Evolutionary conservation across 768 basidiomycete species (phyloP).

Genomic region (Pleurotus giganteus): DNA sequence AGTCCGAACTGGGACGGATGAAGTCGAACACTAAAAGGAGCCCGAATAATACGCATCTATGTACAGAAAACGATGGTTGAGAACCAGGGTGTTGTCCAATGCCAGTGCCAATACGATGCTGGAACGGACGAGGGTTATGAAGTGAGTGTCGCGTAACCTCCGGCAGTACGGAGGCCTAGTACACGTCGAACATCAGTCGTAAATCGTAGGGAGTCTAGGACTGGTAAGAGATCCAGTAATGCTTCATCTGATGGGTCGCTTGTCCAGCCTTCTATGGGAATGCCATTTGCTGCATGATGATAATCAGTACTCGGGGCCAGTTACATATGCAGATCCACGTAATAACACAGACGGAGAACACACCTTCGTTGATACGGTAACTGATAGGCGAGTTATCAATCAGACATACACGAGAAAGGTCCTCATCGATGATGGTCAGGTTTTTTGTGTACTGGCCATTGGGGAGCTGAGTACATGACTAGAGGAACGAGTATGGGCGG

Average conservation of each 20-base stretch:
- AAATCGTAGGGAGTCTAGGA: constrained; percentile 94
- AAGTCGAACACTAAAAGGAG: too few relatives aligned
- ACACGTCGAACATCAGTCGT: constrained; percentile 93
- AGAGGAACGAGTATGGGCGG: constrained; percentile 5
- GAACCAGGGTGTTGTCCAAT: background rate
- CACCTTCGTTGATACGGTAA: constrained; percentile 94
- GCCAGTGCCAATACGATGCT: background rate
- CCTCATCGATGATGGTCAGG: constrained; percentile 80
- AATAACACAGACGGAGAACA: constrained; percentile 13
- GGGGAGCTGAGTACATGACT: constrained; percentile 91
- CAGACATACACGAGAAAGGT: constrained; percentile 91
- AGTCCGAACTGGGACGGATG: too few relatives aligned
- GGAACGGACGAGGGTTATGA: constrained; percentile 21
- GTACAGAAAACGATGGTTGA: background rate
- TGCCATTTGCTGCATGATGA: constrained; percentile 77
- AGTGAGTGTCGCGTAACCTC: constrained; percentile 19
- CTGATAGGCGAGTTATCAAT: constrained; percentile 95
- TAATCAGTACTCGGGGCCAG: background rate
- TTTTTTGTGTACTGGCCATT: constrained; percentile 97
- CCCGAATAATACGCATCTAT: too few relatives aligned
- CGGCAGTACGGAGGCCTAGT: constrained; percentile 63
- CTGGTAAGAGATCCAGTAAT: constrained; percentile 89
- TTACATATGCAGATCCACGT: background rate
- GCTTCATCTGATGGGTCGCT: constrained; percentile 97
- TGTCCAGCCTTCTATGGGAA: constrained; percentile 99